Evolutionary conservation across 352 stramenopile genomes (phyloP).

Genomic region (Pythium plurisporium): DNA sequence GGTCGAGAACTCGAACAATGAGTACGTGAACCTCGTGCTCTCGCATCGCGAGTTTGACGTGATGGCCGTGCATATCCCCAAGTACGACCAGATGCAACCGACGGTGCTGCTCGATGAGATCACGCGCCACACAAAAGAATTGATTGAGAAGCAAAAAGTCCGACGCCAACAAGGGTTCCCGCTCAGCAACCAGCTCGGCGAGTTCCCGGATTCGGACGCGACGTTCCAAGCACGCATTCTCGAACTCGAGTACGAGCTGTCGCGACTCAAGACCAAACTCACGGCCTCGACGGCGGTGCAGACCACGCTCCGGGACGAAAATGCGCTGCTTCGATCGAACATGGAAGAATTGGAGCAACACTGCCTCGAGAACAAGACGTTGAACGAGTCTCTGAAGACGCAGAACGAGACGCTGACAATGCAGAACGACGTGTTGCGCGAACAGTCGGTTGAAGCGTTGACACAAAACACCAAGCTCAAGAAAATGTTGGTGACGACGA

Average conservation of each 20-base stretch:
- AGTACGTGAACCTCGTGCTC: slow-evolving; percentile 69
- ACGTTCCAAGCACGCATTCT: slow-evolving; percentile 55
- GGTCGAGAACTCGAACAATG: slow-evolving; percentile 28
- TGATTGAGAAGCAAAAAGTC: slow-evolving; percentile 33
- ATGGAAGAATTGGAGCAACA: slow-evolving; percentile 45
- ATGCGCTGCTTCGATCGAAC: slow-evolving; percentile 46
- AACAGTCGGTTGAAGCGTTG: slow-evolving; percentile 41
- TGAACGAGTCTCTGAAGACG: slow-evolving; percentile 41
- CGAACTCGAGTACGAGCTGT: slow-evolving; percentile 69
- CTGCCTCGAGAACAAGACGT: slow-evolving; percentile 41
- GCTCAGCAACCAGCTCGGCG: slow-evolving; percentile 20
- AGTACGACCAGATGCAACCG: slow-evolving; percentile 63
- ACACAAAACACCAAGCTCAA: slow-evolving; percentile 45
- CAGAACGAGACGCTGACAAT: slow-evolving; percentile 51
- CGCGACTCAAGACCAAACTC: slow-evolving; percentile 62
- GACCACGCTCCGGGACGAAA: slow-evolving; percentile 68
- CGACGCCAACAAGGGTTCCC: slow-evolving; percentile 22
- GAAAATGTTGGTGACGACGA: slow-evolving; percentile 25
- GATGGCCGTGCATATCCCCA: slow-evolving; percentile 66
- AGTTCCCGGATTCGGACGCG: slow-evolving; percentile 26
- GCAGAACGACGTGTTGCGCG: slow-evolving; percentile 60
- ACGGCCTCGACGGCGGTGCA: slow-evolving; percentile 48
- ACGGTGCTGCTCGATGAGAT: slow-evolving; percentile 55
- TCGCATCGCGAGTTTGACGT: slow-evolving; percentile 75
- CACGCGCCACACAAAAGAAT: slow-evolving; percentile 44